Evolutionary conservation across 306 rosid species (phyloP).

Genomic region (Vigna trinervia): DNA sequence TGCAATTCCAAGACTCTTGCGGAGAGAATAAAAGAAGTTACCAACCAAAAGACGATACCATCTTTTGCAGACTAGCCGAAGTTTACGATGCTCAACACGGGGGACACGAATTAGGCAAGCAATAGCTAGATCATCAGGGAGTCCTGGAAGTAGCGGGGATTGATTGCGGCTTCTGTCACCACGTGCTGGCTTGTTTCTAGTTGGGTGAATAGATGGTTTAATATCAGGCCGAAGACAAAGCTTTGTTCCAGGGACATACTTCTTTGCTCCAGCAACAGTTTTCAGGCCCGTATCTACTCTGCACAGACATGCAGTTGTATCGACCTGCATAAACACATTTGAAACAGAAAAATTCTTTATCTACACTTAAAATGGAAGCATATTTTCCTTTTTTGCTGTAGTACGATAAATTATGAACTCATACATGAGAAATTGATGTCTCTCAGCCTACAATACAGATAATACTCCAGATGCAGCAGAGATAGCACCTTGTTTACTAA

Average conservation of each 20-base stretch:
- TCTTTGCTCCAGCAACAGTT: constrained; percentile 84
- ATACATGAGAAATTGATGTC: constrained; percentile 24
- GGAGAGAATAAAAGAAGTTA: constrained; percentile 81
- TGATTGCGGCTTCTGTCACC: constrained; percentile 79
- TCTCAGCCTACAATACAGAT: constrained; percentile 9
- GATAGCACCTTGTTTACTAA: constrained; percentile 21
- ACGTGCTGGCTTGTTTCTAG: constrained; percentile 75
- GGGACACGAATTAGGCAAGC: constrained; percentile 89
- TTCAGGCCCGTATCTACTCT: constrained; percentile 83
- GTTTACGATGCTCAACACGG: constrained; percentile 79
- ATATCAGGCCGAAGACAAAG: constrained; percentile 90
- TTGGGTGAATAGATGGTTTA: constrained; percentile 86
- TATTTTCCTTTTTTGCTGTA: background rate
- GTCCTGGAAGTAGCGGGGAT: constrained; percentile 87
- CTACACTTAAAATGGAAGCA: constrained; percentile 18
- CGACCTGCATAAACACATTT: constrained; percentile 68
- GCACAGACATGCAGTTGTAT: constrained; percentile 85
- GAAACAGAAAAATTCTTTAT: constrained; percentile 27
- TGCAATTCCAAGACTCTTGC: constrained; percentile 72
- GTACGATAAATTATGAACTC: constrained; percentile 12
- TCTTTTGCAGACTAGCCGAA: constrained; percentile 82
- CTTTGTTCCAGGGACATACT: constrained; percentile 81
- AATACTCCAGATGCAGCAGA: background rate
- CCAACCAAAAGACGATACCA: constrained; percentile 86
- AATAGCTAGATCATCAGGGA: constrained; percentile 90